Conservation (phyloP, 208 protist species). For the Naegleria lovaniensis region DNA sequence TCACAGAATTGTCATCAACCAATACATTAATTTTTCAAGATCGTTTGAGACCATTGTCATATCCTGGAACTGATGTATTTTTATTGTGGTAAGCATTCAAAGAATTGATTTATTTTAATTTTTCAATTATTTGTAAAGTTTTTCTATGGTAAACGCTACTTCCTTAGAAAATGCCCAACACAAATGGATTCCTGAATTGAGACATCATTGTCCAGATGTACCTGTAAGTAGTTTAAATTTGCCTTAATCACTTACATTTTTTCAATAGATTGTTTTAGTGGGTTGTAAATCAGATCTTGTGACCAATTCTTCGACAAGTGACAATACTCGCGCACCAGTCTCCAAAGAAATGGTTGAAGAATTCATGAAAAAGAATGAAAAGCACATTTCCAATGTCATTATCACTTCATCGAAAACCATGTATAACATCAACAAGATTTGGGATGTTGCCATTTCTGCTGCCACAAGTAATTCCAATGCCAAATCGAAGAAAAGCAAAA, state of each 20-base stretch:
- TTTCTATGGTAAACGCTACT: conserved; percentile 52
- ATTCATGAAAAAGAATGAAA: background rate
- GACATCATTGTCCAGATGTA: conserved; percentile 57
- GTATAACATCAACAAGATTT: background rate
- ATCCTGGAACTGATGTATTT: conserved; percentile 70
- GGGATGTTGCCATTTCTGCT: background rate
- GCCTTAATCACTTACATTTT: too few species aligned
- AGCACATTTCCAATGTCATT: background rate
- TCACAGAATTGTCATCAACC: background rate
- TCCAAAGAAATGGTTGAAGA: background rate
- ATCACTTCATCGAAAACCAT: background rate
- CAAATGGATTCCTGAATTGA: conserved; percentile 62
- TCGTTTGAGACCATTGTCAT: conserved; percentile 71
- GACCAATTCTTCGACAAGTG: background rate
- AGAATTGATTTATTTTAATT: too few species aligned
- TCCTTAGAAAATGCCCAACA: conserved; percentile 62
- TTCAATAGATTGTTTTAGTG: background rate
- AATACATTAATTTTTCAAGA: conserved; percentile 63
- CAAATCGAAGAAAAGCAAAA: background rate
- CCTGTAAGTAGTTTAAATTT: conserved; percentile 46
- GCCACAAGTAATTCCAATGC: background rate
- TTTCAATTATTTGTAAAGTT: too few species aligned
- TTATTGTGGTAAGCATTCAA: conserved; percentile 50
- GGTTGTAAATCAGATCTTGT: background rate
- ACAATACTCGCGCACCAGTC: background rate